Evolutionary conservation across 2,329 filamentous ascomycete species (phyloP).

Genomic region (Penicillium sp.): DNA sequence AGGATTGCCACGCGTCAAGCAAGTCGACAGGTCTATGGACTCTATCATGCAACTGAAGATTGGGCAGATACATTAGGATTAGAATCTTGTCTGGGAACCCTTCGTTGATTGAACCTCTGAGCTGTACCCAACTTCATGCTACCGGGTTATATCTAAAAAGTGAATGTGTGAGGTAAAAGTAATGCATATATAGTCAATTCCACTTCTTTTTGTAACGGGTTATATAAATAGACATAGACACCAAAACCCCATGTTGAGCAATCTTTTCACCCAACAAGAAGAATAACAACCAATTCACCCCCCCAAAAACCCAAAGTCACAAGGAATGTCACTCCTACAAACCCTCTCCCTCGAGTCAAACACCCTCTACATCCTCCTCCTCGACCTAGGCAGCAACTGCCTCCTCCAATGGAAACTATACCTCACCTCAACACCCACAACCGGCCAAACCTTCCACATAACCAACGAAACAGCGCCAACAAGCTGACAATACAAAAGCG

Average conservation of each 20-base stretch:
- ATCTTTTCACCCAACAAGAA: neutral
- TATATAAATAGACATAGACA: neutral
- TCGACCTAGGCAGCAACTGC: conserved; percentile 15
- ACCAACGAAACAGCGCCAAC: conserved; percentile 11
- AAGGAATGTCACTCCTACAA: neutral
- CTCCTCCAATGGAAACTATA: conserved; percentile 27
- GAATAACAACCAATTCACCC: neutral
- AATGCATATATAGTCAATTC: neutral
- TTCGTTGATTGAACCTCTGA: neutral
- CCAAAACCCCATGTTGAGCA: neutral
- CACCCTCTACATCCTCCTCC: conserved; percentile 23
- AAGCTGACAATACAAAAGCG: conserved; percentile 18
- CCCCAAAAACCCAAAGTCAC: neutral
- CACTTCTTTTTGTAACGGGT: neutral
- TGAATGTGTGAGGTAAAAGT: neutral
- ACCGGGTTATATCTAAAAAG: neutral
- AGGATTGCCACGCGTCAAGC: conserved; percentile 7
- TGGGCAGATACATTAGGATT: conserved; percentile 5
- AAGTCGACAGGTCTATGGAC: neutral
- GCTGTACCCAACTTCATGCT: neutral
- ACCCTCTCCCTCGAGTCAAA: conserved; percentile 15
- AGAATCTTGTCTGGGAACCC: neutral
- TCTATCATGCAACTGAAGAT: neutral
- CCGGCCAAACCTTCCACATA: conserved; percentile 20
- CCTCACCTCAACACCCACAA: conserved; percentile 11